Evolutionary conservation across 345 rosid species (phyloP).

Genomic region (Balakata baccata): DNA sequence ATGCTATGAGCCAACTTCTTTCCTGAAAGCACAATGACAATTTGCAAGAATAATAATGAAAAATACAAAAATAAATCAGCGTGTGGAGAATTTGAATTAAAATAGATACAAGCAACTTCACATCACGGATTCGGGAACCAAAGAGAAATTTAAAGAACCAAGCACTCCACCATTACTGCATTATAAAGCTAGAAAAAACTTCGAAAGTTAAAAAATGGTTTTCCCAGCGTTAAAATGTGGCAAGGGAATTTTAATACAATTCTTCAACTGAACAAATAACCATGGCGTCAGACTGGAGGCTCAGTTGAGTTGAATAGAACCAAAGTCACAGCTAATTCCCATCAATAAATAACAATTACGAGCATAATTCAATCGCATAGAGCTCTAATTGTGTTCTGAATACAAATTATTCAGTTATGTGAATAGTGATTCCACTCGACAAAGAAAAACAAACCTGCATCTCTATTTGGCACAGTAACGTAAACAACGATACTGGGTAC

Average conservation of each 20-base stretch:
- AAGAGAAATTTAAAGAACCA: not conserved
- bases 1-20: constrained; percentile 86
- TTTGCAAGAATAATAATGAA: not conserved
- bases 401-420: not conserved
- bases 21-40: constrained; percentile 39
- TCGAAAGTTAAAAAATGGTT: too few species aligned
- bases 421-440: not conserved
- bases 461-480: constrained; percentile 84
- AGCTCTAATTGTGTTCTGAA: not conserved
- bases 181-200: too few species aligned
- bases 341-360: not conserved
- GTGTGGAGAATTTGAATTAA: too few species aligned
- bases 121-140: not conserved
- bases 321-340: not conserved
- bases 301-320: not conserved
- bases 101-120: not conserved
- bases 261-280: not conserved
- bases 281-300: not conserved
- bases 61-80: not conserved
- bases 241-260: not conserved
- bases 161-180: too few species aligned
- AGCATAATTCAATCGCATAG: not conserved
- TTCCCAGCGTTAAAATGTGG: too few species aligned
- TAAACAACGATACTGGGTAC: constrained; percentile 84
- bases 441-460: constrained; percentile 50